Conservation (phyloP, 2,329 filamentous ascomycete species). For the Fusarium sp. region DNA sequence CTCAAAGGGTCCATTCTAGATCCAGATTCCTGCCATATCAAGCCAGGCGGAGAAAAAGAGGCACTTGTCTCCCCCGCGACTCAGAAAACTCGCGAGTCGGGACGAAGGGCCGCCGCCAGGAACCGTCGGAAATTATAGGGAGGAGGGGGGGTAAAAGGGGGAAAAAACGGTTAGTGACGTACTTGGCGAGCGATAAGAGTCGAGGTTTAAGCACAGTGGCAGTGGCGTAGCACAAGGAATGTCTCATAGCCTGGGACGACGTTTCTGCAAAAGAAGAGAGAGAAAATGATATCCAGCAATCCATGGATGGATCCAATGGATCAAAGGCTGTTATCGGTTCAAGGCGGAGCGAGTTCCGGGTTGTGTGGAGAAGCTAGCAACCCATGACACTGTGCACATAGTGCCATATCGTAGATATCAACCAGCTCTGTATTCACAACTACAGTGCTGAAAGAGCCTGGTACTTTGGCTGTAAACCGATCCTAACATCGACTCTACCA, state of each 20-base stretch:
- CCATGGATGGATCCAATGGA: background rate
- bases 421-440: background rate
- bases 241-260: constrained; percentile 13
- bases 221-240: background rate
- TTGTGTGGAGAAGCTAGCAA: constrained; percentile 16
- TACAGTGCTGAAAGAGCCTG: background rate
- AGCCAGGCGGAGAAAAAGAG: background rate
- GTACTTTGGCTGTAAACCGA: background rate
- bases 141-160: background rate
- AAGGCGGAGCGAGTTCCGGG: constrained; percentile 9
- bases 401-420: background rate
- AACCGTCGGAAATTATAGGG: constrained; percentile 13
- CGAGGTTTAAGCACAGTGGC: background rate
- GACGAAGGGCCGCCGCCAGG: constrained; percentile 1
- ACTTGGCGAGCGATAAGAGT: constrained; percentile 8
- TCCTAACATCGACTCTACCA: background rate
- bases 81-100: constrained; percentile 3
- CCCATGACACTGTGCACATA: background rate
- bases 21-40: constrained; percentile 16
- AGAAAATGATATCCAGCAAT: background rate
- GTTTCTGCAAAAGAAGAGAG: background rate
- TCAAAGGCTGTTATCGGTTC: constrained; percentile 14
- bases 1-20: constrained; percentile 30
- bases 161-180: constrained; percentile 11
- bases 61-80: background rate